A percentile compares a stretch with the other conserved stretches of the same genome.
These are phyloP conservation scores for Triticum urartu DNA, from an alignment of 176 grass and related monocot species.

Conservation along the genomic window DNA sequence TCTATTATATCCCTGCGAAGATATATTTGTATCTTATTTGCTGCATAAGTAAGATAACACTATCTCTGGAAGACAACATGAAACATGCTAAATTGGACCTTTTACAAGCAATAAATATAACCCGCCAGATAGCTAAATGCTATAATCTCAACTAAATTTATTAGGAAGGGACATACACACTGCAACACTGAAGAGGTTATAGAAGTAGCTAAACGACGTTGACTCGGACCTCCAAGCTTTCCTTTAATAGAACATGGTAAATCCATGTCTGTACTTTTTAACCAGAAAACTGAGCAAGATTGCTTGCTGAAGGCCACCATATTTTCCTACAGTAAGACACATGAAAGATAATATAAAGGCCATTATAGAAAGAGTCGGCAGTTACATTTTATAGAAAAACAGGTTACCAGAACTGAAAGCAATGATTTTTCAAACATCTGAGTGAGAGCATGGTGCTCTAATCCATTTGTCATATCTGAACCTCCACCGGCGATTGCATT, in stretches of 20 bases:
- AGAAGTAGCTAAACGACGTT: conserved; percentile 67
- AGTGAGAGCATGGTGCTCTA: conserved; percentile 33
- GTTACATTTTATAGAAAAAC: conserved; percentile 14
- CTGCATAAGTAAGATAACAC: conserved; percentile 11
- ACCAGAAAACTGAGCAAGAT: conserved; percentile 70
- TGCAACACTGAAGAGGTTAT: conserved; percentile 72
- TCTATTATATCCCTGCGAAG: background rate
- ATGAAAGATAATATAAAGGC: conserved; percentile 14
- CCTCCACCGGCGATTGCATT: conserved; percentile 11
- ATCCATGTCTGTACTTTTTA: conserved; percentile 43
- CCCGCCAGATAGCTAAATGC: background rate
- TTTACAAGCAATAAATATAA: conserved; percentile 6
- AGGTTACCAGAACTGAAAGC: conserved; percentile 57
- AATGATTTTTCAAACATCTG: conserved; percentile 46
- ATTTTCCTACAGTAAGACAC: conserved; percentile 56
- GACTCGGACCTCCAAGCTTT: conserved; percentile 87
- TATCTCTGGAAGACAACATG: conserved; percentile 1
- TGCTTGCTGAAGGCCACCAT: conserved; percentile 52
- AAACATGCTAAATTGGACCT: conserved; percentile 11
- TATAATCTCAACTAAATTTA: background rate
- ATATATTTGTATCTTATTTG: background rate
- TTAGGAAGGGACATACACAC: conserved; percentile 56
- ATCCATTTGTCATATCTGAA: conserved; percentile 28
- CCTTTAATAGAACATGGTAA: conserved; percentile 88
- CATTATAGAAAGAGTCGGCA: conserved; percentile 1